Percentiles rank a stretch among this genome's conserved stretches.
These are phyloP conservation scores for Nannochloris sp. DNA, from an alignment of 139 green algal species.

Conservation along the genomic window DNA sequence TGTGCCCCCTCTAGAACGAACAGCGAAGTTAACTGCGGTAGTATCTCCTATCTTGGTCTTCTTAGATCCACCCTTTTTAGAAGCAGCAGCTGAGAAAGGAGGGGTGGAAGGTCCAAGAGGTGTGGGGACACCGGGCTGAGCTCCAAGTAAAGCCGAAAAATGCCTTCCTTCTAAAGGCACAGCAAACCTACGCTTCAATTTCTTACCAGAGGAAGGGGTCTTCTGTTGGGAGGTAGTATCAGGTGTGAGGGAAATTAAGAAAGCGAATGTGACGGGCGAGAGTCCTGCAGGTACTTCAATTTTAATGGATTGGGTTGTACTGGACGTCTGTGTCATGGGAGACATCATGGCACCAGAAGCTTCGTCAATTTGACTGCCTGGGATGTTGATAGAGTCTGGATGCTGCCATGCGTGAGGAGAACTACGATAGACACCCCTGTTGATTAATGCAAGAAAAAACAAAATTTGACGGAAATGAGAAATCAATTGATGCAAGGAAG, in stretches of 20 bases:
- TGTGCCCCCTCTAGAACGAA: slow-evolving; percentile 40
- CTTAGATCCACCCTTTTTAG: neutral
- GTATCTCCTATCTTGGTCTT: neutral
- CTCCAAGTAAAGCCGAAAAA: slow-evolving; percentile 19
- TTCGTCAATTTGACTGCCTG: slow-evolving; percentile 16
- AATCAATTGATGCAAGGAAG: too few relatives aligned
- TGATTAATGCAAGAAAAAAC: neutral
- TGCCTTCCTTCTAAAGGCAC: slow-evolving; percentile 9
- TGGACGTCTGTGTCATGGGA: slow-evolving; percentile 5
- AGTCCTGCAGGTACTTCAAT: slow-evolving; percentile 14
- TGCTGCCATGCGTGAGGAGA: slow-evolving; percentile 28
- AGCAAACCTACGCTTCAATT: neutral
- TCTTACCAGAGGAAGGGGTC: neutral
- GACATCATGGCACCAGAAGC: slow-evolving; percentile 17
- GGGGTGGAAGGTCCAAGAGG: neutral
- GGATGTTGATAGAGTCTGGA: slow-evolving; percentile 3
- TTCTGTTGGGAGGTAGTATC: slow-evolving; percentile 40
- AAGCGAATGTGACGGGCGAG: slow-evolving; percentile 22
- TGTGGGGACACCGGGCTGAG: neutral
- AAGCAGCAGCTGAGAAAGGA: neutral
- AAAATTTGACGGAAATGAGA: too few relatives aligned
- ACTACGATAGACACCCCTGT: slow-evolving; percentile 31
- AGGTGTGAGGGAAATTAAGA: slow-evolving; percentile 1
- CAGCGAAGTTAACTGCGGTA: slow-evolving; percentile 51
- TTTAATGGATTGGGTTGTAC: neutral